A percentile compares a stretch with the other conserved stretches of the same genome.
Conservation (phyloP, 495 filamentous ascomycete genomes). For the Melanomma pulvis-pyrius region DNA sequence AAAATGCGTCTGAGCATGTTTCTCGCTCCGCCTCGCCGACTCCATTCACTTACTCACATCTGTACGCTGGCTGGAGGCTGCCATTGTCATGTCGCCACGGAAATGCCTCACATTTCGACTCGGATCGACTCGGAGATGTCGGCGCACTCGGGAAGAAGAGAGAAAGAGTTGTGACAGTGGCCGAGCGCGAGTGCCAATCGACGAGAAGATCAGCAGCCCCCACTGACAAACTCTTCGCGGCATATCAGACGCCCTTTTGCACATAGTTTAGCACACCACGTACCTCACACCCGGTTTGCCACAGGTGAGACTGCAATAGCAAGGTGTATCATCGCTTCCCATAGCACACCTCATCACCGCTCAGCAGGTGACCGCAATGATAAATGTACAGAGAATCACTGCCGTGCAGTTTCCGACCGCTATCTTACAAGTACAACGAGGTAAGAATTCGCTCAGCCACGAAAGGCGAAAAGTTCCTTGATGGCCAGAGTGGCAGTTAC, state of each 20-base stretch:
- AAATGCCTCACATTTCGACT: background rate
- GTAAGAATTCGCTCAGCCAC: background rate
- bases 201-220: background rate
- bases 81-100: background rate
- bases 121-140: background rate
- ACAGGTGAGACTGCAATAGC: background rate
- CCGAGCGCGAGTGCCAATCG: background rate
- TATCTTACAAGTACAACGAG: slow-evolving; percentile 15
- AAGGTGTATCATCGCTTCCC: background rate
- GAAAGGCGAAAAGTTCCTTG: background rate
- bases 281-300: background rate
- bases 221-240: background rate
- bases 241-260: background rate
- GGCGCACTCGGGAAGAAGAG: background rate
- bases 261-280: background rate
- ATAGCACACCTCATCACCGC: background rate
- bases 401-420: background rate
- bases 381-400: background rate
- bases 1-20: background rate
- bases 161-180: background rate
- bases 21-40: background rate
- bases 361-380: background rate
- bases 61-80: background rate
- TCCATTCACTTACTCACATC: background rate
- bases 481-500: background rate